Evolutionary conservation across 1,284 basidiomycete species (phyloP), one percentile per base, ranked within the genome.

Genomic region (Hortiboletus rubellus): DNA sequence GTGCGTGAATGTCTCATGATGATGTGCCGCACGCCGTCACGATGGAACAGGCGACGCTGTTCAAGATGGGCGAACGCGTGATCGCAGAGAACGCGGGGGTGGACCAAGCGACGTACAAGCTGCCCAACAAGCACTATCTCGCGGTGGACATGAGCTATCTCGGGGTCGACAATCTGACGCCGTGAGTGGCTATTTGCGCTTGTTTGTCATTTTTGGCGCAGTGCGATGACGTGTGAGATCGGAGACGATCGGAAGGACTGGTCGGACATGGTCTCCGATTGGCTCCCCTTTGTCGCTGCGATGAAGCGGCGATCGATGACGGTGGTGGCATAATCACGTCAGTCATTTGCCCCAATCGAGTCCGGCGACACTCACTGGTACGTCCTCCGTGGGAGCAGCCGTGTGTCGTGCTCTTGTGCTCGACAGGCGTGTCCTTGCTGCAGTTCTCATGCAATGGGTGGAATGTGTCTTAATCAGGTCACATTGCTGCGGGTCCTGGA

Each of bases 91-190:
- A 93, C 69, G 71, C 72, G 24, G 78, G 79, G 5, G 80, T 97
- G 22, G 70, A 80, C 47, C 75, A 75, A 10, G 88, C 93, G 41
- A 80, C 81, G 31, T 97, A 96, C 75, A 76, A 79, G 49, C 79
- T 97, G 33, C 96, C 96, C 10, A 98, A 98, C 82, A 96, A 94
- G 77, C 94, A 96, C 71, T 96, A 94, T 72, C 84, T 96, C 65
- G 89, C 89, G 0, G 87, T 91, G 50, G 85, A 91, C 71, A 87
- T 91, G 89, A 75, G 73, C 57, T 92, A 86, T 62, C 72, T 82
- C 44, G 79, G 77, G 15, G 62, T 83, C 50, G 81, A 82, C 62
- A 84, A 84, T 64, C 62, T 73, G 54, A 80, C 76, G 15, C 81
- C 81, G 80, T 81, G 60, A 65, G 75, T 75, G 50, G 50, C 7